Percentiles rank a stretch among this genome's conserved stretches.
These are phyloP conservation scores for Diplodia scrobiculata DNA, from an alignment of 2,329 filamentous ascomycete genomes.

Conservation along the genomic window DNA sequence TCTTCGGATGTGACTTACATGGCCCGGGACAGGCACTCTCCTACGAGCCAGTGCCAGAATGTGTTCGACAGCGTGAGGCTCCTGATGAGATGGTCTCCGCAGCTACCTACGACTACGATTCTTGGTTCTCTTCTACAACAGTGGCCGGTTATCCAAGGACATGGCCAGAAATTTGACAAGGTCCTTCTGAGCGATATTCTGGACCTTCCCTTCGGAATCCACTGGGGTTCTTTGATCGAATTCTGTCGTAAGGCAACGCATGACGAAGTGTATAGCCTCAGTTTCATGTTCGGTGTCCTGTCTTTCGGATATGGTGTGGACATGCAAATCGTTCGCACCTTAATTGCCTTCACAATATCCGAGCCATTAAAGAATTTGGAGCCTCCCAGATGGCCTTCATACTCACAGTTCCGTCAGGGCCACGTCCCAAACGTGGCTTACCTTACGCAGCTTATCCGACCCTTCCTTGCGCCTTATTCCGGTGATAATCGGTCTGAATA, in stretches of 20 bases:
- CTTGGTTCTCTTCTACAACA: background rate
- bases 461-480: background rate
- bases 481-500: constrained; percentile 32
- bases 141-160: constrained; percentile 6
- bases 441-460: constrained; percentile 5
- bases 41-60: background rate
- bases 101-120: background rate
- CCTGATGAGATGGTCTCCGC: background rate
- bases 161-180: constrained; percentile 36
- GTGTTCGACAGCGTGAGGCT: constrained; percentile 14
- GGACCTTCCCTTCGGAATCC: constrained; percentile 40
- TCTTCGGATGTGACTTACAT: background rate
- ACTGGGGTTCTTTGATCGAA: constrained; percentile 52
- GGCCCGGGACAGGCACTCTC: background rate
- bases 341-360: constrained; percentile 52
- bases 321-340: constrained; percentile 47
- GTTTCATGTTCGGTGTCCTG: constrained; percentile 53
- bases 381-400: constrained; percentile 42
- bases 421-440: constrained; percentile 39
- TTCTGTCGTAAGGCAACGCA: constrained; percentile 38
- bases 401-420: constrained; percentile 42
- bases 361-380: constrained; percentile 45
- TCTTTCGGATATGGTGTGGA: constrained; percentile 47
- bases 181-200: constrained; percentile 48
- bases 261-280: constrained; percentile 44